A percentile compares a stretch with the other conserved stretches of the same genome.
Conservation (phyloP, 805 yeast species). For the Saturnispora kantuleensis region DNA sequence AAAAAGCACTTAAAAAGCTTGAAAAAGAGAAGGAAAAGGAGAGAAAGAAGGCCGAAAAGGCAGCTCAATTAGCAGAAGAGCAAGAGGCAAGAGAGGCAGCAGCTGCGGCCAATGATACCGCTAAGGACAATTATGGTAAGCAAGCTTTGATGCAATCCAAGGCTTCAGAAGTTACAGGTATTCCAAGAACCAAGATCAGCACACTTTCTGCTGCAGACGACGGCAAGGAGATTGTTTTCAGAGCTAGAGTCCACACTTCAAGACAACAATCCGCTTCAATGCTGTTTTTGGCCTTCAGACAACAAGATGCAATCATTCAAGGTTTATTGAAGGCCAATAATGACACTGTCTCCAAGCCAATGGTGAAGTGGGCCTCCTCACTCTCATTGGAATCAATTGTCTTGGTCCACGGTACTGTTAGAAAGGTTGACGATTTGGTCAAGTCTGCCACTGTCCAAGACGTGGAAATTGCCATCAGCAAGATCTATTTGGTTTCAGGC, state of each 20-base stretch:
- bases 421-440: slow-evolving; percentile 75
- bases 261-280: slow-evolving; percentile 96
- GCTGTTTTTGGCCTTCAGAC: slow-evolving; percentile 86
- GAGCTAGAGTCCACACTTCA: slow-evolving; percentile 89
- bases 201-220: slow-evolving; percentile 52
- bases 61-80: slow-evolving; percentile 77
- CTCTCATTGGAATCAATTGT: slow-evolving; percentile 87
- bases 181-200: slow-evolving; percentile 47
- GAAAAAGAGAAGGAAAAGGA: slow-evolving; percentile 91
- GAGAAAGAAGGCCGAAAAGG: slow-evolving; percentile 85
- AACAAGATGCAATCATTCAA: slow-evolving; percentile 75
- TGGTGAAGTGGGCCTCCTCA: slow-evolving; percentile 92
- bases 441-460: slow-evolving; percentile 89
- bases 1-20: slow-evolving; percentile 90
- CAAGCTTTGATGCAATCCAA: slow-evolving; percentile 75
- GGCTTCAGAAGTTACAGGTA: slow-evolving; percentile 44
- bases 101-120: slow-evolving; percentile 73
- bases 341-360: slow-evolving; percentile 71
- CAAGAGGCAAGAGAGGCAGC: slow-evolving; percentile 65
- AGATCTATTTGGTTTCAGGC: slow-evolving; percentile 69
- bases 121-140: slow-evolving; percentile 83
- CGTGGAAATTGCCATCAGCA: slow-evolving; percentile 69
- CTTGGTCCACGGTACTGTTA: slow-evolving; percentile 75
- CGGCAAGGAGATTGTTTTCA: slow-evolving; percentile 70
- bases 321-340: slow-evolving; percentile 71